A percentile compares a stretch with the other conserved stretches of the same genome.
Evolutionary conservation across 805 yeast species (phyloP).

Genomic region (Monosporozyma siamensis): DNA sequence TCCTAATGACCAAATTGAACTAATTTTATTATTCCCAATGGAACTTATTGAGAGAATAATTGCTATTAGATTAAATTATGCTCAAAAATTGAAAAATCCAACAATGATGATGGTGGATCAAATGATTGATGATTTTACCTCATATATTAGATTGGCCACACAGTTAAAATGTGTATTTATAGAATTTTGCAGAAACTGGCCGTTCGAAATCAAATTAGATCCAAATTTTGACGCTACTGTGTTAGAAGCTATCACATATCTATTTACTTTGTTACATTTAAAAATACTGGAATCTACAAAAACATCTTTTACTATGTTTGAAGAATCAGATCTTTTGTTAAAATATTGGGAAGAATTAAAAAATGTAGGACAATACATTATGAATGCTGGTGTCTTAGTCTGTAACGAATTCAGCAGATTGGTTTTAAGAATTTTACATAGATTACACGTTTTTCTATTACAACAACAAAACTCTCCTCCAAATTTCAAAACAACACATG

Average conservation of each 20-base stretch:
- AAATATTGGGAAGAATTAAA: conserved; percentile 71
- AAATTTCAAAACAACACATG: conserved; percentile 30
- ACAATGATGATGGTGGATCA: conserved; percentile 96
- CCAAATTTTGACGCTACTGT: conserved; percentile 57
- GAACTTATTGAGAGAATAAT: conserved; percentile 72
- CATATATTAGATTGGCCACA: conserved; percentile 65
- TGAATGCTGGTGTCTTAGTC: conserved; percentile 71
- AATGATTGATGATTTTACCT: conserved; percentile 74
- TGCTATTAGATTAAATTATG: conserved; percentile 62
- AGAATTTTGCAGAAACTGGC: conserved; percentile 59
- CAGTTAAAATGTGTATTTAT: conserved; percentile 60
- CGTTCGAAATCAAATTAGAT: conserved; percentile 54
- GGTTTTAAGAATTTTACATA: conserved; percentile 55
- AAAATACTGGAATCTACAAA: conserved; percentile 73
- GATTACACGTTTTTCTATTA: conserved; percentile 61
- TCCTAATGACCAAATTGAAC: conserved; percentile 53
- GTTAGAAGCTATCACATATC: conserved; percentile 62
- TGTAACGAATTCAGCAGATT: conserved; percentile 66
- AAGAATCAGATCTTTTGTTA: conserved; percentile 85
- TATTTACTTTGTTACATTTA: conserved; percentile 59
- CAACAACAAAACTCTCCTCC: conserved; percentile 63
- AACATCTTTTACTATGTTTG: conserved; percentile 68
- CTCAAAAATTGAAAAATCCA: conserved; percentile 69
- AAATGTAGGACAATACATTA: conserved; percentile 67
- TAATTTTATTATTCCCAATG: conserved; percentile 66